A percentile compares a stretch with the other conserved stretches of the same genome.
phyloP scores from a whole-genome alignment of 2,329 filamentous ascomycete species.

The Zasmidium angulare region DNA sequence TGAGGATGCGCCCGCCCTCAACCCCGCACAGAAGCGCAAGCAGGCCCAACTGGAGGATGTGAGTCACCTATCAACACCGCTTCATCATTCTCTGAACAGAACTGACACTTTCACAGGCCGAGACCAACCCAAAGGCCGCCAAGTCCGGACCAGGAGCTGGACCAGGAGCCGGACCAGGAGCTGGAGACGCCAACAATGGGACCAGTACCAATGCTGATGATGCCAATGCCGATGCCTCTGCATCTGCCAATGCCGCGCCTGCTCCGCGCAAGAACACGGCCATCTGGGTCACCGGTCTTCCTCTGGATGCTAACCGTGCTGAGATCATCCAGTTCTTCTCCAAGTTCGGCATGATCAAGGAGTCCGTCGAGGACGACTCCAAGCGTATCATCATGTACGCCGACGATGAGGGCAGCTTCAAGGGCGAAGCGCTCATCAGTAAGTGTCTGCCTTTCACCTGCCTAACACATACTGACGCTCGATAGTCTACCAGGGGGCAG shows the following conservation, averaged over 20 bases:
- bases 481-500: slow-evolving; percentile 84
- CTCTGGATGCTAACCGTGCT: slow-evolving; percentile 71
- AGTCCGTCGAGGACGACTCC: slow-evolving; percentile 84
- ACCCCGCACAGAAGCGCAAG: slow-evolving; percentile 41
- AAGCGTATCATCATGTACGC: slow-evolving; percentile 92
- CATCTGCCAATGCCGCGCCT: slow-evolving; percentile 11
- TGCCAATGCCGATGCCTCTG: slow-evolving; percentile 10
- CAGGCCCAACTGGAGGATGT: slow-evolving; percentile 37
- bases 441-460: slow-evolving; percentile 5
- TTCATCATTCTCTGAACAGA: background rate
- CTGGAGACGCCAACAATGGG: too few species aligned
- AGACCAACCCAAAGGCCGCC: slow-evolving; percentile 12
- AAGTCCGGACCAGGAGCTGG: background rate
- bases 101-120: slow-evolving; percentile 8
- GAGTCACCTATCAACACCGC: slow-evolving; percentile 6
- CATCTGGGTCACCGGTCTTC: slow-evolving; percentile 87
- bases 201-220: slow-evolving; percentile 18
- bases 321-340: slow-evolving; percentile 85
- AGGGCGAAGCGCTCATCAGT: slow-evolving; percentile 80
- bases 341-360: slow-evolving; percentile 87
- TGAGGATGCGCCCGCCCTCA: slow-evolving; percentile 45
- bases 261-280: slow-evolving; percentile 67
- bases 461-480: too few species aligned
- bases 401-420: slow-evolving; percentile 79
- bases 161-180: too few species aligned